Base-by-base conservation (phyloP, 768 basidiomycete genomes). In the Leccinum broughii region DNA sequence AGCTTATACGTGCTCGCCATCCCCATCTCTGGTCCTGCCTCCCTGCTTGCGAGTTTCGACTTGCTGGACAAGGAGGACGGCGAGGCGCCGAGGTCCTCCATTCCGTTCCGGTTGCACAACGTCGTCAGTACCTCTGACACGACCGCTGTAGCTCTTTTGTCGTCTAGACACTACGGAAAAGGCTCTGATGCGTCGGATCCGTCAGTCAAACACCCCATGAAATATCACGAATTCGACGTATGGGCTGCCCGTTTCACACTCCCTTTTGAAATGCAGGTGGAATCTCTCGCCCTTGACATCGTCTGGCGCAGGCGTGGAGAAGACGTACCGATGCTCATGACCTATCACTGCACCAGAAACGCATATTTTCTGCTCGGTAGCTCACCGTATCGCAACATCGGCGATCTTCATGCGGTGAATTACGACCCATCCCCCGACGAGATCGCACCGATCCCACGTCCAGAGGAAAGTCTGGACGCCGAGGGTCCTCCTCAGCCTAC, bases 281-380 rank as follows among this genome's bases (percentile, higher is more conserved):
- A 74, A 32, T 67, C 73, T 6, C 71, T 70, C 3, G 65, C 76
- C 6, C 67, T 91, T 54, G 78, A 85, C 35, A 75, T 89, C 46
- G 26, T 82, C n/a, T 93, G 90, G 90, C 87, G 81, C 63, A 80
- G 86, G 34, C 81, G 83, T 44, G 90, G 90, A 4, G 77, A 81
- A 55, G 85, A 88, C 60, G 86, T 91, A n/a, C 92, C 91, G 0
- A 72, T 86, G 17, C 83, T 83, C 51, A 75, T 80, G 32, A 69
- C 76, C 2, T 88, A 85, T 69, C 74, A 84, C 57, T 68, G 74
- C 20, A 66, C 77, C 15, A 74, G 77, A 26, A 69, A 78, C 8
- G 70, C 81, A 1, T 84, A 86, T 68, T 72, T 89, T 64, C 68
- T 91, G 22, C 70, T 88, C 7, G 85, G 88, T 17, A 81, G 83